A percentile compares a stretch with the other conserved stretches of the same genome.
These are phyloP conservation scores for Hapsidospora chrysogenum DNA, from an alignment of 495 filamentous ascomycete genomes.

Conservation along the genomic window DNA sequence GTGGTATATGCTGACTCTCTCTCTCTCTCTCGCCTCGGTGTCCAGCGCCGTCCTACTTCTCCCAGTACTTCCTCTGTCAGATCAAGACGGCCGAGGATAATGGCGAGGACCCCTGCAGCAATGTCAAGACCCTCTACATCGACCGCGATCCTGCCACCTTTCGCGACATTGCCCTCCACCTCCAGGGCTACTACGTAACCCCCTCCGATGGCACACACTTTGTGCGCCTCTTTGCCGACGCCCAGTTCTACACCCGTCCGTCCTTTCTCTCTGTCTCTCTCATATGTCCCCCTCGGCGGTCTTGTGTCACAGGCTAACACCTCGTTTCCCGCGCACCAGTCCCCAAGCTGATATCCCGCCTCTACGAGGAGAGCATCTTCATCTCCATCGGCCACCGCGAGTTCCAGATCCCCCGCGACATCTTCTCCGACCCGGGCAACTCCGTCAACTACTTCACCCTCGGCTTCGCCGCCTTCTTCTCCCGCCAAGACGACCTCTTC, in stretches of 20 bases:
- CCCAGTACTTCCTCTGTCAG: slow-evolving; percentile 82
- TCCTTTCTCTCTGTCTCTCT: not conserved
- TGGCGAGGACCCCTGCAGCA: slow-evolving; percentile 28
- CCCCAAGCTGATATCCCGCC: slow-evolving; percentile 75
- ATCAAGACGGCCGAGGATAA: slow-evolving; percentile 42
- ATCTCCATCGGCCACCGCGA: slow-evolving; percentile 71
- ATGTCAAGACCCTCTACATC: slow-evolving; percentile 67
- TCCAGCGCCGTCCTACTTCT: slow-evolving; percentile 94
- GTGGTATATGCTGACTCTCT: not conserved
- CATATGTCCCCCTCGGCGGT: not conserved
- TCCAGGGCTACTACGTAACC: slow-evolving; percentile 82
- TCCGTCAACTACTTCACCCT: slow-evolving; percentile 91
- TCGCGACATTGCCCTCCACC: slow-evolving; percentile 71
- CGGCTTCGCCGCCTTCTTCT: slow-evolving; percentile 82
- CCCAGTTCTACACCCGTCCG: slow-evolving; percentile 83
- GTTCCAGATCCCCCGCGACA: slow-evolving; percentile 80
- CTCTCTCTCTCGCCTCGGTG: slow-evolving; percentile 5
- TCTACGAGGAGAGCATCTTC: slow-evolving; percentile 88
- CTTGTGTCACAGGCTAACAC: slow-evolving; percentile 4
- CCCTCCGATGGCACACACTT: slow-evolving; percentile 75
- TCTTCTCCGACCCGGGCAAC: slow-evolving; percentile 74
- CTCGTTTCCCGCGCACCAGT: slow-evolving; percentile 27
- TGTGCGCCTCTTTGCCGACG: slow-evolving; percentile 85
- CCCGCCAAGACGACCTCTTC: slow-evolving; percentile 61
- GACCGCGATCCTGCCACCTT: slow-evolving; percentile 89